These are phyloP conservation scores for Neurospora tetrasperma DNA, from an alignment of 495 filamentous ascomycete genomes.

Conservation along the genomic window DNA sequence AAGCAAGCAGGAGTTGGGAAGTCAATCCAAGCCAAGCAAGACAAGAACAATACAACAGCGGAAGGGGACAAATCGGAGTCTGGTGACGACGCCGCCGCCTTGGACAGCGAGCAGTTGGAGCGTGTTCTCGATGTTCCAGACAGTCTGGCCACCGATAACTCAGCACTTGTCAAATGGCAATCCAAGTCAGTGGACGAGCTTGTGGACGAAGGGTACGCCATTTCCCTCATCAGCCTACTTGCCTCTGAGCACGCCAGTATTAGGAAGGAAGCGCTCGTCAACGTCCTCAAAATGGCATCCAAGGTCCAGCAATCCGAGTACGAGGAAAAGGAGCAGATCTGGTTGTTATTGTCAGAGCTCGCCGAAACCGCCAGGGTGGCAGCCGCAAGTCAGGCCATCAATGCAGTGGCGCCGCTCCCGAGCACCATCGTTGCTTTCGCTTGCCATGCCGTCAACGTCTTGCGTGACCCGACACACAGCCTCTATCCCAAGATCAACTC, in stretches of 20 bases:
- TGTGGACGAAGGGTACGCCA: conserved; percentile 59
- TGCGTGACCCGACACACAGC: conserved; percentile 67
- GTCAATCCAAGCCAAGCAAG: background rate
- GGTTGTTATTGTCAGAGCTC: conserved; percentile 66
- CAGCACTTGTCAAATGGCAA: conserved; percentile 55
- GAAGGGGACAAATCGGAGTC: background rate
- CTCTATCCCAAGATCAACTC: conserved; percentile 82
- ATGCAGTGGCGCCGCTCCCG: conserved; percentile 52
- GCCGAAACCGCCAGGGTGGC: conserved; percentile 50
- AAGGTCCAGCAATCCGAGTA: conserved; percentile 62
- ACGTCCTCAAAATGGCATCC: conserved; percentile 51
- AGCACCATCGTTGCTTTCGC: conserved; percentile 67
- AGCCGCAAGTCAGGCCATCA: conserved; percentile 22
- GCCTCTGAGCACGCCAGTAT: conserved; percentile 64
- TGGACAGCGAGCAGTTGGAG: conserved; percentile 20
- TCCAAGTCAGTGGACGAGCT: conserved; percentile 63
- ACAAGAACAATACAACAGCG: background rate
- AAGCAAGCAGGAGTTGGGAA: conserved; percentile 4
- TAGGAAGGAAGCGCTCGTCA: conserved; percentile 62
- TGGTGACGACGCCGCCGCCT: background rate
- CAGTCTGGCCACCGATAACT: conserved; percentile 41
- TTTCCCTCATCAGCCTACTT: conserved; percentile 60
- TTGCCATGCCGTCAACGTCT: conserved; percentile 52
- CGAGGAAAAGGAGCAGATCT: conserved; percentile 63
- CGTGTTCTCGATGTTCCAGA: conserved; percentile 25